These are phyloP conservation scores for Sarcodon aspratus DNA, from an alignment of 768 basidiomycete genomes.

Conservation along the genomic window DNA sequence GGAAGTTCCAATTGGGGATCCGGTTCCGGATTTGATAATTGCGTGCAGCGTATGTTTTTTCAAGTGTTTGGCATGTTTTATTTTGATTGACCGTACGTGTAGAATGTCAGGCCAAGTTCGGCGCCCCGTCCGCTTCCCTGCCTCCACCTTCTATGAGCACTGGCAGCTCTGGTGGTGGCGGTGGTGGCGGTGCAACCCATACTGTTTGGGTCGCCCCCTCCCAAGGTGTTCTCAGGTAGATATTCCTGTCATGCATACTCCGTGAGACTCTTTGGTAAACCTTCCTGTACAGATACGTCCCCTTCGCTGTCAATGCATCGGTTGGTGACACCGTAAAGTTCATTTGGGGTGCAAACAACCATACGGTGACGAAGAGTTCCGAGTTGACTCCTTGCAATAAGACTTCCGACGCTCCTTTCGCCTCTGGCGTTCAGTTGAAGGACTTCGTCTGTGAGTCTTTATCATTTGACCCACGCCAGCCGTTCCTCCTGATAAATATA, in stretches of 20 bases:
- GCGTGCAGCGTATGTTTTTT: conserved; percentile 50
- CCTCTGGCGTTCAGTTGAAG: conserved; percentile 53
- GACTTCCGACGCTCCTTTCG: conserved; percentile 44
- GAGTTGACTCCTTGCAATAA: conserved; percentile 63
- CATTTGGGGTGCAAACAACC: conserved; percentile 69
- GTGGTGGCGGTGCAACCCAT: conserved; percentile 29
- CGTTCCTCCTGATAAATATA: conserved; percentile 14
- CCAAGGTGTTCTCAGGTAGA: conserved; percentile 52
- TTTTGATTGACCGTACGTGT: not conserved
- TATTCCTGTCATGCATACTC: too few species aligned
- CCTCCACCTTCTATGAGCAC: conserved; percentile 10
- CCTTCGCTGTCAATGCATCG: conserved; percentile 65
- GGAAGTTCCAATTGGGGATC: conserved; percentile 47
- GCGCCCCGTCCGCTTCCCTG: conserved; percentile 20
- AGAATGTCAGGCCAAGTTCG: conserved; percentile 64
- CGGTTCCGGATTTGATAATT: conserved; percentile 43
- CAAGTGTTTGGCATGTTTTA: not conserved
- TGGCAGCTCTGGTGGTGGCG: conserved; percentile 34
- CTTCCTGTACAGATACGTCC: conserved; percentile 30
- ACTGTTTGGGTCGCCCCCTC: conserved; percentile 72
- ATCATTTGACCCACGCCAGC: too few species aligned
- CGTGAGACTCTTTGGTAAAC: too few species aligned
- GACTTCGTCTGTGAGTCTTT: conserved; percentile 33
- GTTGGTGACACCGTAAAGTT: conserved; percentile 69
- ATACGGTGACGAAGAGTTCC: conserved; percentile 78